Evolutionary conservation across 2,329 filamentous ascomycete genomes (phyloP), one percentile per base, ranked within the genome.

Genomic region (Claviceps fusiformis): DNA sequence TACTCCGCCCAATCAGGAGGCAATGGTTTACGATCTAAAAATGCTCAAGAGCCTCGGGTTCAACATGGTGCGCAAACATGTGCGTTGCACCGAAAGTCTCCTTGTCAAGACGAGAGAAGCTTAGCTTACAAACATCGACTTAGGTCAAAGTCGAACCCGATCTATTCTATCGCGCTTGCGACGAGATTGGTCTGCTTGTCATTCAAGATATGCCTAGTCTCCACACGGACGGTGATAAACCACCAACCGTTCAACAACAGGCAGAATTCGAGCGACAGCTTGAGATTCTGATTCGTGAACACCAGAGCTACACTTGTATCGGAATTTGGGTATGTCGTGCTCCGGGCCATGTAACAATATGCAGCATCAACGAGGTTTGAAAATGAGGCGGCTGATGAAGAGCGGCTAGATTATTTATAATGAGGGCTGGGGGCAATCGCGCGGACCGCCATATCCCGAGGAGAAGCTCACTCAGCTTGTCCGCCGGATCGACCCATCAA

Each of bases 181-280:
- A 88, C 52, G 73, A 81, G 57, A 66, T 87, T 1, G 85, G 85
- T 1, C 65, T 87, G 17, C 65, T 87, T 31, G 75, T 88, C 6
- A 81, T 87, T 50, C 85, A 87, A 63, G 85, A 88, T 58, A 88
- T 88, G 85, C 84, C 84, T 0, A 77, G 82, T 2, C 67, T 86
- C 55, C 64, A 72, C 46, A 63, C 61, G 13, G 63, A 62, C 53
- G 63, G 60, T 24, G 64, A 62, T 3, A 62, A 65, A 2, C 65
- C 62, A 29, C 72, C 77, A 45, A 67, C 71, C 44, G 66, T 68
- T 1, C 70, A 65, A 1, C 75, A 85, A 58, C 83, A 87, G 63
- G 68, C 70, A 6, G 85, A 88, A 61, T 88, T 87, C 57, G 71
- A 76, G 49, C 76, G 83, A 1, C 81, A 87, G 62, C 71, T 87